These are phyloP conservation scores for Aspergillus incahuasiensis DNA, from an alignment of 495 filamentous ascomycete species.

Conservation along the genomic window DNA sequence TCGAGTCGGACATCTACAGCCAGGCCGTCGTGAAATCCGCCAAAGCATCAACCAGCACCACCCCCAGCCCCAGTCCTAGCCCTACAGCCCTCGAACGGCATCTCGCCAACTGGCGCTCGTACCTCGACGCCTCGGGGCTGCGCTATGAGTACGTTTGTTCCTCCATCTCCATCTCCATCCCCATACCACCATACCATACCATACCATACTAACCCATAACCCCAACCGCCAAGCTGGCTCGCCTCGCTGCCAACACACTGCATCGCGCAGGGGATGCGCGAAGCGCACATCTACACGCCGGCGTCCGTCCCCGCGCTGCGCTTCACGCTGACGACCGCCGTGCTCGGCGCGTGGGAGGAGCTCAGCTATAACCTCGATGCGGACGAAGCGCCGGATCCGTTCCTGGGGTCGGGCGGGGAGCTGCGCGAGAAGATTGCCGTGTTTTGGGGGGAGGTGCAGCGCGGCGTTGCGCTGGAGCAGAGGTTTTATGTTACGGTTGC, in stretches of 20 bases:
- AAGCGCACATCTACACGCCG: background rate
- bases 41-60: too few species aligned
- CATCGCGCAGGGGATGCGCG: background rate
- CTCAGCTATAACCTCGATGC: background rate
- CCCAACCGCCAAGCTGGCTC: too few species aligned
- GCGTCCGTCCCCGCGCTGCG: background rate
- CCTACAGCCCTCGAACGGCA: too few species aligned
- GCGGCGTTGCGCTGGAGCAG: background rate
- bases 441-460: background rate
- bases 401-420: background rate
- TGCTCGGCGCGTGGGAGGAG: slow-evolving; percentile 4
- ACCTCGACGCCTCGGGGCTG: too few species aligned
- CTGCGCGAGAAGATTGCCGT: background rate
- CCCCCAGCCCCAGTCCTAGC: background rate
- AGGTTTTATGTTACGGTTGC: slow-evolving; percentile 1
- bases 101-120: too few species aligned
- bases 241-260: too few species aligned
- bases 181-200: too few species aligned
- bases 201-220: too few species aligned
- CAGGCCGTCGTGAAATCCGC: background rate
- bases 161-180: too few species aligned
- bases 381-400: background rate
- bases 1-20: slow-evolving; percentile 1
- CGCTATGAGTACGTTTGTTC: too few species aligned
- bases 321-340: background rate